Percentiles rank a stretch among this genome's conserved stretches.
phyloP scores from a whole-genome alignment of 169 alveolate genomes.

The Toxoplasma gondii region DNA sequence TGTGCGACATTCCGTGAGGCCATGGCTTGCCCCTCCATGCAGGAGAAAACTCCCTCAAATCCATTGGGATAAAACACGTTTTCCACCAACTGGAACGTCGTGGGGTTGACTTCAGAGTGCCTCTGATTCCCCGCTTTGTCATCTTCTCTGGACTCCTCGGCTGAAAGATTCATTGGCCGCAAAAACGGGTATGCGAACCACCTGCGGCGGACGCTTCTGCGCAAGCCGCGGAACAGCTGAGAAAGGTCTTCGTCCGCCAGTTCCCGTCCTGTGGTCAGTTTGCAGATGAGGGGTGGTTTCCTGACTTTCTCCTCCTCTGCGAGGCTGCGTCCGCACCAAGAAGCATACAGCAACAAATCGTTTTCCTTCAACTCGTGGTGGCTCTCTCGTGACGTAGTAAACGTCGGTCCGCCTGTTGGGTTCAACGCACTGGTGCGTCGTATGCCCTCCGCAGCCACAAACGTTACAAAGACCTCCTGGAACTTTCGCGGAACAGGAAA shows the following conservation, averaged over 20 bases:
- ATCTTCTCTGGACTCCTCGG: neutral
- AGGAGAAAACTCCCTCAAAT: neutral
- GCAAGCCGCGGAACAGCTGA: neutral
- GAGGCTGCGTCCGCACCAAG: neutral
- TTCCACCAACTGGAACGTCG: neutral
- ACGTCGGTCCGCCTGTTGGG: neutral
- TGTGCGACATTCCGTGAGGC: neutral
- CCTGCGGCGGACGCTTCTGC: neutral
- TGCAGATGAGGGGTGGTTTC: neutral
- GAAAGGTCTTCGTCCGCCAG: neutral
- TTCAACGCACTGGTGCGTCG: neutral
- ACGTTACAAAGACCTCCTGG: neutral
- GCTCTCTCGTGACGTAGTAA: neutral
- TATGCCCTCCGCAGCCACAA: neutral
- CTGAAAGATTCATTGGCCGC: neutral
- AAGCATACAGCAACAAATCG: neutral
- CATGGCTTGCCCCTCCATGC: constrained; percentile 16
- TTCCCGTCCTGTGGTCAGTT: neutral
- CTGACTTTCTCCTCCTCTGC: neutral
- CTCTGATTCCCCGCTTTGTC: neutral
- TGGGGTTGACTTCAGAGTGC: neutral
- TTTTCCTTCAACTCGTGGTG: neutral
- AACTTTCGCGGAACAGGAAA: neutral
- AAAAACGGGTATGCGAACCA: neutral
- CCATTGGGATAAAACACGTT: neutral